Evolutionary conservation across 1,284 basidiomycete genomes (phyloP), one percentile per base, ranked within the genome.

Genomic region (Chalciporus piperatoides): DNA sequence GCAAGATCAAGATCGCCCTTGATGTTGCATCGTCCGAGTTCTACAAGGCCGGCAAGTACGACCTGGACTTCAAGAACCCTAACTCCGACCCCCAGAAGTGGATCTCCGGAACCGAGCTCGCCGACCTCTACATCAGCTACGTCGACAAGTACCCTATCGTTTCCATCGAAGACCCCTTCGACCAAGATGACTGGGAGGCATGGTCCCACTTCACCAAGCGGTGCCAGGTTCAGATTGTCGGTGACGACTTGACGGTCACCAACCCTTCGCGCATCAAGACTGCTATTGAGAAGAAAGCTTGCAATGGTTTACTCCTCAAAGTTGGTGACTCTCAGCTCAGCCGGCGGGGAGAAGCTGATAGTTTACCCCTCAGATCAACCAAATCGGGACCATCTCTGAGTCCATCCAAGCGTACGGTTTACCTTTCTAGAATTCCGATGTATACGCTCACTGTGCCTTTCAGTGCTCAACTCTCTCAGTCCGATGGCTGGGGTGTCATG

Each of bases 31-130:
- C 95, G 17, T 99, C 96, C 70, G 97, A 99, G 75, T 99, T 99
- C 82, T 99, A 93, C 90, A 99, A 98, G 85, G 94, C 98, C 19
- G 96, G 95, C 69, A 98, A 98, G 80, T 99, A 99, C 77, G 96
- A 99, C 72, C 78, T 99, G 55, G 95, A 99, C 82, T 97, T 96
- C 83, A 94, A 99, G 84, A 98, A 98, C 85, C 90, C 96, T 72
- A 97, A 98, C 80, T 98, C 95, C 56, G 96, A 99, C 77, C 80
- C 91, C 42, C 88, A 82, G 77, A 93, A 98, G 76, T 97, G 92
- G 92, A 88, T 98, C 74, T 77, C 90, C 33, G 96, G 96, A 61
- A 77, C 80, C 56, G 82, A 99, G 77, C 92, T 99, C 60, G 95
- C 93, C 35, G 90, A 96, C 53, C 79, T 96, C 67, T 99, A 99